Base-by-base conservation (phyloP, 2,329 filamentous ascomycete genomes). In the Metarhizium rileyi region DNA sequence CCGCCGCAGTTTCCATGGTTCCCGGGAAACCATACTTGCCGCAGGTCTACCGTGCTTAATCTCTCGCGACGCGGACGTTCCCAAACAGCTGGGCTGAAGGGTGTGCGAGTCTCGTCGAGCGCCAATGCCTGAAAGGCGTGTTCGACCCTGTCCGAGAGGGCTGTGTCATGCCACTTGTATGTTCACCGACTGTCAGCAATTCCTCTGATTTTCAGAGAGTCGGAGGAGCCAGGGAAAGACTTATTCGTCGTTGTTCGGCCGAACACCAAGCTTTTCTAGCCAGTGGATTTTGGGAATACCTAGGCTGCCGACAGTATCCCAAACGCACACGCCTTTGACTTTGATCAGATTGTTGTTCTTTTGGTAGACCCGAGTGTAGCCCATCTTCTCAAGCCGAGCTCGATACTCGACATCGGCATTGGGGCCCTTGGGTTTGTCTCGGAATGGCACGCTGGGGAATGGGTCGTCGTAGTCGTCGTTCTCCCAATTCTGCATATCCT, bases 1-100 rank as follows among this genome's bases (percentile, higher is more conserved):
- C 84, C 84, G 4, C 84, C 84, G 44, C 86, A 79, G 57, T 87
- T 85, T 10, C 74, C 80, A 60, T 90, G 86, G 46, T 77, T 79
- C 6, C 85, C 85, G 0, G 85, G 81, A 58, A 90, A 89, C 81
- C 81, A 84, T 12, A 75, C 72, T 53, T 76, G 74, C 26, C 72
- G 66, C 42, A 76, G 63, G 51, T 76, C 67, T 2, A 20, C 18
- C 10, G 71, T 73, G 22, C 61, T 65, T 14, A 63, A 57, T 33
- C 61, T 63, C 27, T 70, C 66, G 25, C 64, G 60, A 0, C 63
- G 62, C 8, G 64, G 62, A 20, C 71, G 66, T 55, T 78, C 73
- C 77, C 75, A 81, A 1, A 81, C 62, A 2, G 77, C 74, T 12
- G 77, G 76, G n/a, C 63, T 66, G 52, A 81, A 82, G 0, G 76